These are phyloP conservation scores for Chlamydomonas applanata DNA, from an alignment of 139 green algal species.

Conservation along the genomic window DNA sequence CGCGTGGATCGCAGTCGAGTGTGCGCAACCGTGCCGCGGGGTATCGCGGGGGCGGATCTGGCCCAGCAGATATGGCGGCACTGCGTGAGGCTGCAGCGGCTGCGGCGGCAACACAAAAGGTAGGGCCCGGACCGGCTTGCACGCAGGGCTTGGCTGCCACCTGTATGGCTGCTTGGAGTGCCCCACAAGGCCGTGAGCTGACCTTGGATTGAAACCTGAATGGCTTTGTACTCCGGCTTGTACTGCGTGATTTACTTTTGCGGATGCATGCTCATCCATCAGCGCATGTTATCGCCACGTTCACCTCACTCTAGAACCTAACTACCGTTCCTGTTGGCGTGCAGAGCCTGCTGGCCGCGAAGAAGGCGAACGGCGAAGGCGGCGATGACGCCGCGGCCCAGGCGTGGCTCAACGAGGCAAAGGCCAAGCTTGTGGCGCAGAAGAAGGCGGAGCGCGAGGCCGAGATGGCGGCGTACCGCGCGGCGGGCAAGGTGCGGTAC, in stretches of 20 bases:
- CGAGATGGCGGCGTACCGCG: slow-evolving; percentile 33
- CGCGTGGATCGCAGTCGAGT: neutral
- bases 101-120: slow-evolving; percentile 4
- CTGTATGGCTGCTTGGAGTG: too few species aligned
- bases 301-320: neutral
- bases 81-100: neutral
- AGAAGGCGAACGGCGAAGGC: neutral
- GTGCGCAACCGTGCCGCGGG: slow-evolving; percentile 5
- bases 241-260: too few species aligned
- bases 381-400: neutral
- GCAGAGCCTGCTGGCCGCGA: slow-evolving; percentile 1
- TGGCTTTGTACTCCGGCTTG: too few species aligned
- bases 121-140: neutral
- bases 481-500: slow-evolving; percentile 29
- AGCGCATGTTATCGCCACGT: too few species aligned
- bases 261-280: too few species aligned
- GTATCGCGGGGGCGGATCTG: neutral
- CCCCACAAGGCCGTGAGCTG: too few species aligned
- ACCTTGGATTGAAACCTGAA: too few species aligned
- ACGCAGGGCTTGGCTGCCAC: too few species aligned
- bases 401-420: slow-evolving; percentile 33
- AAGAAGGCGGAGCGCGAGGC: slow-evolving; percentile 38
- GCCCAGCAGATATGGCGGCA: neutral
- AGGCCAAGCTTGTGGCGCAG: slow-evolving; percentile 36
- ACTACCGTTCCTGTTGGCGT: neutral